phyloP scores from a whole-genome alignment of 805 yeast genomes.

The Isabelozyma pseudorhagii region DNA sequence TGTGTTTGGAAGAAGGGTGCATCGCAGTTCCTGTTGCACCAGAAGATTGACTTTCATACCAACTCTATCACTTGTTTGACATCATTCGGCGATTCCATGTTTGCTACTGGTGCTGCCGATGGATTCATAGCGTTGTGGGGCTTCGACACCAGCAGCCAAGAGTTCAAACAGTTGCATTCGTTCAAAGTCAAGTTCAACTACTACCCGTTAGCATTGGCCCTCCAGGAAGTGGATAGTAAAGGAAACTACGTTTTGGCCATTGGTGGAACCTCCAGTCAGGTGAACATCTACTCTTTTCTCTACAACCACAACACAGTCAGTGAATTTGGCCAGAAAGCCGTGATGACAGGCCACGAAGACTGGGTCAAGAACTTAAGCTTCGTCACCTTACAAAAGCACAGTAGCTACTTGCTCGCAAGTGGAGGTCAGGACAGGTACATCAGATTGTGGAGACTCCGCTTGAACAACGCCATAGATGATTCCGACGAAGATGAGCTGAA shows the following conservation, averaged over 20 bases:
- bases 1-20: conserved; percentile 51
- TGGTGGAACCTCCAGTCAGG: conserved; percentile 64
- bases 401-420: conserved; percentile 68
- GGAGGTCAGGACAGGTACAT: conserved; percentile 94
- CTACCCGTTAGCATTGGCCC: conserved; percentile 33
- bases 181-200: conserved; percentile 45
- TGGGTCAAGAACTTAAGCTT: conserved; percentile 83
- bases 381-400: conserved; percentile 43
- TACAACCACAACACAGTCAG: conserved; percentile 9
- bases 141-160: conserved; percentile 11
- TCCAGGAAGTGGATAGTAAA: conserved; percentile 25
- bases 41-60: conserved; percentile 36
- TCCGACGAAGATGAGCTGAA: conserved; percentile 53
- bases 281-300: conserved; percentile 54
- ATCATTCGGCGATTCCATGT: conserved; percentile 31
- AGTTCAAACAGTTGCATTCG: conserved; percentile 20
- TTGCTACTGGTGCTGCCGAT: conserved; percentile 63
- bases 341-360: conserved; percentile 88
- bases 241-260: conserved; percentile 51
- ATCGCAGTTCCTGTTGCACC: conserved; percentile 22
- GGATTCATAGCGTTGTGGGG: conserved; percentile 59
- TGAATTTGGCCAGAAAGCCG: conserved; percentile 42
- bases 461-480: conserved; percentile 54
- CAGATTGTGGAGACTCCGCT: conserved; percentile 77
- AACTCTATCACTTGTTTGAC: conserved; percentile 57